These are phyloP conservation scores for Amauroascus niger DNA, from an alignment of 2,329 filamentous ascomycete species.

Conservation along the genomic window DNA sequence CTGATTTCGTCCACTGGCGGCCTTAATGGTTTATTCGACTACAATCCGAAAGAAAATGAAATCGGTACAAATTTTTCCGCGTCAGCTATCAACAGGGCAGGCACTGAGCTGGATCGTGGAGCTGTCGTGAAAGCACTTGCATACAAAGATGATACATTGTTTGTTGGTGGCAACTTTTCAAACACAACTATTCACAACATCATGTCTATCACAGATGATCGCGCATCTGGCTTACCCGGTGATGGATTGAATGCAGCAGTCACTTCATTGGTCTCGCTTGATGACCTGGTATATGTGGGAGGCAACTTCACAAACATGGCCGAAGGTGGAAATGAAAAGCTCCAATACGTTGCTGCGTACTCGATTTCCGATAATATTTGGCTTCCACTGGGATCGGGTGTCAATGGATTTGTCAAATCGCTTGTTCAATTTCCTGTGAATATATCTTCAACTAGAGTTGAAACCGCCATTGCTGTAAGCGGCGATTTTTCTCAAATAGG, in stretches of 20 bases:
- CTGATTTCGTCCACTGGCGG: conserved; percentile 55
- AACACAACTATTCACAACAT: conserved; percentile 61
- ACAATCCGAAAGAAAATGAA: conserved; percentile 55
- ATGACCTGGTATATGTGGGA: conserved; percentile 63
- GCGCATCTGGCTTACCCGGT: conserved; percentile 52
- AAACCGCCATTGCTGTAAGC: conserved; percentile 67
- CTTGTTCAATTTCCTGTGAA: conserved; percentile 75
- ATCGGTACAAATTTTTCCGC: conserved; percentile 56
- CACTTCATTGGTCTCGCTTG: conserved; percentile 58
- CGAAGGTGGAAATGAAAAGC: conserved; percentile 49
- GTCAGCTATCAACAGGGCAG: conserved; percentile 68
- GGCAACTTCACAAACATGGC: conserved; percentile 72
- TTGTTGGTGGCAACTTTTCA: conserved; percentile 77
- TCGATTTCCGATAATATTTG: conserved; percentile 59
- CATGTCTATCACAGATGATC: conserved; percentile 58
- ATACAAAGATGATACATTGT: conserved; percentile 55
- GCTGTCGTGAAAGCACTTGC: conserved; percentile 64
- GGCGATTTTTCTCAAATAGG: conserved; percentile 68
- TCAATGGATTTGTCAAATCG: conserved; percentile 65
- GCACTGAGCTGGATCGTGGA: conserved; percentile 54
- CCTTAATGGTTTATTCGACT: conserved; percentile 85
- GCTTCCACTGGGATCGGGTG: conserved; percentile 71
- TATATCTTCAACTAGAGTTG: conserved; percentile 55
- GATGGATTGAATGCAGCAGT: conserved; percentile 75
- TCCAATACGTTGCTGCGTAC: conserved; percentile 70